phyloP scores from a whole-genome alignment of 768 basidiomycete species.

The Boletus tylopilopsis region DNA sequence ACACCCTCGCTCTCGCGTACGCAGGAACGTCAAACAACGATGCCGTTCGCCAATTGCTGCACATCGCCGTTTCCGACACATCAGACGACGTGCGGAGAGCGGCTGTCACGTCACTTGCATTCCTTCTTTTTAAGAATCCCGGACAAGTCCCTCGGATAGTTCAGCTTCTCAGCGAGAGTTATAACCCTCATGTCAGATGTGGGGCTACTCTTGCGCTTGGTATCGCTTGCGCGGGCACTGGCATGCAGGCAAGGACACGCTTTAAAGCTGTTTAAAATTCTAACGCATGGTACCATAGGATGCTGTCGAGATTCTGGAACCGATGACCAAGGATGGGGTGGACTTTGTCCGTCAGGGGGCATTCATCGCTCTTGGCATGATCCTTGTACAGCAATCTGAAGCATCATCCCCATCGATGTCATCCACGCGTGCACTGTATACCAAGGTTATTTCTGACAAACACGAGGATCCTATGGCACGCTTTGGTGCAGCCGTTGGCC shows the following conservation, averaged over 20 bases:
- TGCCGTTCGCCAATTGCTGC: slow-evolving; percentile 86
- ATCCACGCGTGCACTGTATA: slow-evolving; percentile 77
- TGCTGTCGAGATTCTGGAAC: slow-evolving; percentile 93
- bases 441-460: slow-evolving; percentile 90
- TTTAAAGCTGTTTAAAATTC: neutral
- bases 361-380: slow-evolving; percentile 92
- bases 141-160: slow-evolving; percentile 95
- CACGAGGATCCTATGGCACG: slow-evolving; percentile 99
- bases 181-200: slow-evolving; percentile 97
- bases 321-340: slow-evolving; percentile 96
- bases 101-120: slow-evolving; percentile 93
- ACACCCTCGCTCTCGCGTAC: slow-evolving; percentile 93
- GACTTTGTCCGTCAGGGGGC: slow-evolving; percentile 99
- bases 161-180: slow-evolving; percentile 94
- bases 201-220: slow-evolving; percentile 95
- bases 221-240: slow-evolving; percentile 96
- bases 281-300: slow-evolving; percentile 48
- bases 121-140: slow-evolving; percentile 96
- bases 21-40: slow-evolving; percentile 94
- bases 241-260: slow-evolving; percentile 66
- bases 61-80: slow-evolving; percentile 97
- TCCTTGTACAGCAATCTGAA: slow-evolving; percentile 95
- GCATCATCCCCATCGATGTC: slow-evolving; percentile 80
- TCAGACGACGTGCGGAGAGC: slow-evolving; percentile 96
- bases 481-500: slow-evolving; percentile 93